Evolutionary conservation across 2,329 filamentous ascomycete species (phyloP).

Genomic region (Cladosporium cucumerinum): DNA sequence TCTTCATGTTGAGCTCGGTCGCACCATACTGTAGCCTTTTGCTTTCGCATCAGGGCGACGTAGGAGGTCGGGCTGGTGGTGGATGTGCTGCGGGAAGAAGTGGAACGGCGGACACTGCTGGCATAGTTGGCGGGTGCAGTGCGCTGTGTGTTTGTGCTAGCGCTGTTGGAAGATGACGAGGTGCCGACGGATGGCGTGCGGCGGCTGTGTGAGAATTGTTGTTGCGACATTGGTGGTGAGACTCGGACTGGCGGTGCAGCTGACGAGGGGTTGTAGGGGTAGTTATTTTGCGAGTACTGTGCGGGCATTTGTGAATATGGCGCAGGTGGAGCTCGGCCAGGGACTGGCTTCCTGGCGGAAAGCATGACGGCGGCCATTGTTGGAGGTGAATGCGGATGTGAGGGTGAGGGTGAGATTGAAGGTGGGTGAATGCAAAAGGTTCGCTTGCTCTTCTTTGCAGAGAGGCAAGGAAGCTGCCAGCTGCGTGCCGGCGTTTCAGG

Average conservation of each 20-base stretch:
- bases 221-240: slow-evolving; percentile 14
- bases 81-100: slow-evolving; percentile 68
- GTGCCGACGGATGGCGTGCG: slow-evolving; percentile 68
- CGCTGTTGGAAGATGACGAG: slow-evolving; percentile 63
- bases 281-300: slow-evolving; percentile 5
- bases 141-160: slow-evolving; percentile 40
- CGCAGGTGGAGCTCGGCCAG: slow-evolving; percentile 8
- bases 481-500: slow-evolving; percentile 12
- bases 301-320: slow-evolving; percentile 4
- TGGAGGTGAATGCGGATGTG: slow-evolving; percentile 4
- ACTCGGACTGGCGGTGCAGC: slow-evolving; percentile 5
- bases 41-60: slow-evolving; percentile 90
- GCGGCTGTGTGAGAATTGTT: slow-evolving; percentile 27
- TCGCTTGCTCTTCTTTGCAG: neutral
- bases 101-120: slow-evolving; percentile 61
- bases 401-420: neutral
- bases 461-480: slow-evolving; percentile 7
- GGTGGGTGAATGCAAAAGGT: neutral
- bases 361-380: slow-evolving; percentile 17
- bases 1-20: slow-evolving; percentile 92
- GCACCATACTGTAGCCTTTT: slow-evolving; percentile 98
- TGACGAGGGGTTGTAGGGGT: neutral
- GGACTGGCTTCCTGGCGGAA: slow-evolving; percentile 13
- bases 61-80: slow-evolving; percentile 67
- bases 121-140: slow-evolving; percentile 32